Percentiles rank a stretch among this genome's conserved stretches.
These are phyloP conservation scores for Oropetium thomaeum DNA, from an alignment of 176 grass and related monocot genomes.

Conservation along the genomic window DNA sequence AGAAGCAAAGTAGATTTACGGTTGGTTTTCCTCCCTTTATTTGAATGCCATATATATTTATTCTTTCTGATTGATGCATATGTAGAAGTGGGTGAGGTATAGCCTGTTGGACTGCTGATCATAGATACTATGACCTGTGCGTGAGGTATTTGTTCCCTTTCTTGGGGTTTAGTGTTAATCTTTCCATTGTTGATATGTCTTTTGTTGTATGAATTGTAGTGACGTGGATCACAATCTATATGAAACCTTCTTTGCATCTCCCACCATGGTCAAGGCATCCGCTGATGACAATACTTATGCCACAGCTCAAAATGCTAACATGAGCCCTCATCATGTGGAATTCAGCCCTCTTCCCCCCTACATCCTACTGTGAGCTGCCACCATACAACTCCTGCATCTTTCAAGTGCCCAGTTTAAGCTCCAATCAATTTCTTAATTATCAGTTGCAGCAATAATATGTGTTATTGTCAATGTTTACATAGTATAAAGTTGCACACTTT, in stretches of 20 bases:
- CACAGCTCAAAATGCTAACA: constrained; percentile 9
- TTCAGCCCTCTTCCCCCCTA: constrained; percentile 46
- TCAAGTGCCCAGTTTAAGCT: constrained; percentile 72
- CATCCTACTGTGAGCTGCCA: constrained; percentile 50
- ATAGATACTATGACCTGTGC: too few species aligned
- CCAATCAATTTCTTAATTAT: not conserved
- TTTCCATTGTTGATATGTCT: constrained; percentile 30
- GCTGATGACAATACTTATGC: not conserved
- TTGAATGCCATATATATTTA: constrained; percentile 12
- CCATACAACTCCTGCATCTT: constrained; percentile 77
- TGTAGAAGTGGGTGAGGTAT: constrained; percentile 20
- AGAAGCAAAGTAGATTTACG: constrained; percentile 21
- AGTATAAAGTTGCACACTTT: not conserved
- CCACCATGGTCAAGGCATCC: too few species aligned
- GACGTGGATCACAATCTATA: constrained; percentile 71
- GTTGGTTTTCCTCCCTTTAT: constrained; percentile 11
- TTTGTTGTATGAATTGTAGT: constrained; percentile 45
- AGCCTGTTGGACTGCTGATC: constrained; percentile 12
- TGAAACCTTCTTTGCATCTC: constrained; percentile 70
- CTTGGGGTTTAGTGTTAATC: not conserved
- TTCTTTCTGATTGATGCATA: constrained; percentile 19
- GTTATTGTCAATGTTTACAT: not conserved
- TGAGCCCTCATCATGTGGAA: constrained; percentile 40
- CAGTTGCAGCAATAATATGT: not conserved
- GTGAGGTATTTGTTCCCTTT: constrained; percentile 24